Evolutionary conservation across 2,329 filamentous ascomycete genomes (phyloP), one percentile per base, ranked within the genome.

Genomic region (Penicillium sp.): DNA sequence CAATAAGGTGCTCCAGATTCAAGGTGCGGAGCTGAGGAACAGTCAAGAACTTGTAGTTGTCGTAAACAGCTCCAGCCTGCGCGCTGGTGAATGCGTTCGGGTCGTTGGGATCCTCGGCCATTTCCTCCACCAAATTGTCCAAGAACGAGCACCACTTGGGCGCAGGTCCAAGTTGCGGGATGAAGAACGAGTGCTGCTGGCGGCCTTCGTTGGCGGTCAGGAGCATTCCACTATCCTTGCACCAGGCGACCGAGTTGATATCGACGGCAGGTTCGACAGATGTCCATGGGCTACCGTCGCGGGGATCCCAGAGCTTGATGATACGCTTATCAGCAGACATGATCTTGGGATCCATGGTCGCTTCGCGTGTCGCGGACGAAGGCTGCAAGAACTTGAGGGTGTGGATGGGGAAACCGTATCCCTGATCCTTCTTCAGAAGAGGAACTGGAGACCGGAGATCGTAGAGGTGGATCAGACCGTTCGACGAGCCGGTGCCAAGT

Each of bases 41-140:
- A 2, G 92, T 96, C 67, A 99, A 79, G 82, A 99, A 99, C 75
- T 97, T 99, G 83, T 92, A 97, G 74, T 99, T 97, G 74, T 99
- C 94, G 77, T 99, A 99, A 9, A 94, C 90, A 63, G 94, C 87
- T 75, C 85, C 76, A 73, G 81, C 67, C 48, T 76, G 71, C 27
- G 69, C 65, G 24, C 67, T 64, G 49, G 64, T 71, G 62, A 76
- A 79, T 10, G 76, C 73, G 46, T 82, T 80, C 5, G 84, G 85
- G 63, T 87, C 84, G 62, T 84, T 82, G 8, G 79, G 78, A 61
- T 86, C 83, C 68, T 97, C 92, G 8, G 92, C 92, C 90, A 99
- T 96, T 73, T 99, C 95, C 76, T 99, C 94, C 9, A 97, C 94
- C 65, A 99, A 84, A 65, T 95, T 96, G 74, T 99, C 95, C 56